Evolutionary conservation across 2,329 filamentous ascomycete species (phyloP), one percentile per base, ranked within the genome.

Genomic region (Sarocladium strictum): DNA sequence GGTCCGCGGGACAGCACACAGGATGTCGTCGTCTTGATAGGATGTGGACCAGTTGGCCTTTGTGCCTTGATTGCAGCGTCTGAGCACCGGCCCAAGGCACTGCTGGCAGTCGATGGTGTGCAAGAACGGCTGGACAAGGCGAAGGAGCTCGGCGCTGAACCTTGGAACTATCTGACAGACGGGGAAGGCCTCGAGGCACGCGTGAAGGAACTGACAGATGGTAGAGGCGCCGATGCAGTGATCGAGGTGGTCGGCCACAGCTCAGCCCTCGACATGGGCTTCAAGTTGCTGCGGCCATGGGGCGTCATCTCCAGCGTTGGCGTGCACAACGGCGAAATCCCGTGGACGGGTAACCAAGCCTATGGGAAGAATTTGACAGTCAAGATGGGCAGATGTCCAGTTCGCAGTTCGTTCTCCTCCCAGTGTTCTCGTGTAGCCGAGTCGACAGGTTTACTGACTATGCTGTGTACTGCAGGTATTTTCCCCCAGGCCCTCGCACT

Each of bases 141-240:
- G 21, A 47, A 47, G 43, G 43, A 47, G 24, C 43, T 47, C 14
- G 43, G 43, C 29, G 43, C 43, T 11, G 43, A 47, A 69, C 84
- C 88, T 0, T 84, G 89, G 74, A 90, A 94, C 67, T 91, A 90
- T 69, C 71, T 79, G 63, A 83, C 75, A 0, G 80, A 89, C 56
- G 76, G 77, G 41, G 80, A 85, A 40, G 83, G 77, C 1, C 75
- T 93, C 62, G 72, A 83, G 53, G 76, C 79, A 62, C 79, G 86
- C 45, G 84, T 94, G 47, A 83, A 83, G 63, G 86, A 89, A 60
- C 76, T 86, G 40, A 92, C 87, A 0, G 77, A 86, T 10, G 89
- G 89, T 1, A 76, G 90, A n/a, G 90, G 90, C 7, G 90, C 89
- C 7, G 90, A 96, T 70, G 82, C 87, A 1, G 83, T 91, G 2